phyloP scores from a whole-genome alignment of 2,329 filamentous ascomycete species.

The Trichoderma cornu-damae region DNA sequence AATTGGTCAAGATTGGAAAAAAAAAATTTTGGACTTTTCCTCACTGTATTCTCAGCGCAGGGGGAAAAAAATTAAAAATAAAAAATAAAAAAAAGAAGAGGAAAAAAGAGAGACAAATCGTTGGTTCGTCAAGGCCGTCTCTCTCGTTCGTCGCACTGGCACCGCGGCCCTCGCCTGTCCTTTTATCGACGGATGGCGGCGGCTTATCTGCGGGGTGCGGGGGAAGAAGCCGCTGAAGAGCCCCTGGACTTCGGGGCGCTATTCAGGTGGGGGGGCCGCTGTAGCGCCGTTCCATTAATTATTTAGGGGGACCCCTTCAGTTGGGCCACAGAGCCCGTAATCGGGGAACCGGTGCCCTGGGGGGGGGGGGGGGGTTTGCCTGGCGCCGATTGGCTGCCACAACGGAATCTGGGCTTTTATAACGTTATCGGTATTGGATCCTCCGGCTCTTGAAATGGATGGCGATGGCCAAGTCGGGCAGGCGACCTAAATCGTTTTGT shows the following conservation, averaged over 20 bases:
- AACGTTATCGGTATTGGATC: background rate
- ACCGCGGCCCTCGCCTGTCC: background rate
- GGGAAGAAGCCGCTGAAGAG: too few species aligned
- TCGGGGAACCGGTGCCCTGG: background rate
- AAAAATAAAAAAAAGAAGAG: background rate
- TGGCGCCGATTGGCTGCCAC: background rate
- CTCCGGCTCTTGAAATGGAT: background rate
- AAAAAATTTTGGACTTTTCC: background rate
- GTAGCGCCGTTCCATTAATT: background rate
- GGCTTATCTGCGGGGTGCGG: slow-evolving; percentile 20
- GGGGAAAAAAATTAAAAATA: background rate
- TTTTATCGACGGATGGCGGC: slow-evolving; percentile 18
- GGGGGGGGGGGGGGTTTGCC: too few species aligned
- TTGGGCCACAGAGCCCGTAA: background rate
- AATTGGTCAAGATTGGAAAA: background rate
- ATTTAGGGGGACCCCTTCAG: too few species aligned
- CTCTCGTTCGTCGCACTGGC: background rate
- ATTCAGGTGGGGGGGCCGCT: background rate
- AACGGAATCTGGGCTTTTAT: background rate
- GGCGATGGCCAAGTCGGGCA: slow-evolving; percentile 2
- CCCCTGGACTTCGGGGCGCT: too few species aligned
- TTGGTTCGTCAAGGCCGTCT: slow-evolving; percentile 2
- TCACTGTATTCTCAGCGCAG: background rate
- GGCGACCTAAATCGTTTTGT: slow-evolving; percentile 15
- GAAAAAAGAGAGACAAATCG: too few species aligned